Evolutionary conservation across 2,329 filamentous ascomycete genomes (phyloP).

Genomic region (Xylariaceae sp.): DNA sequence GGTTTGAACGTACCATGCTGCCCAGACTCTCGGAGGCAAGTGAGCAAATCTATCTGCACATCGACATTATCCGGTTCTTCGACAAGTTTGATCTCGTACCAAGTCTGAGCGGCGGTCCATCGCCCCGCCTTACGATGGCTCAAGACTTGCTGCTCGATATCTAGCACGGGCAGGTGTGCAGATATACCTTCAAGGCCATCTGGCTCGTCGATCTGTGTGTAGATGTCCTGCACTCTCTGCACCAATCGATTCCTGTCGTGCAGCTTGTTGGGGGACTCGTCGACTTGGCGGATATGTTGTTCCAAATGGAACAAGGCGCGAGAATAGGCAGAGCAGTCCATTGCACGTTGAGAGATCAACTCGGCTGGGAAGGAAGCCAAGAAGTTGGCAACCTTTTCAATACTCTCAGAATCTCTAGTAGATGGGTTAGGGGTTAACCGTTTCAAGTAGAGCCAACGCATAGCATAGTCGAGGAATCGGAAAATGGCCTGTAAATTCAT

Average conservation of each 20-base stretch:
- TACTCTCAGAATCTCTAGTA: constrained; percentile 44
- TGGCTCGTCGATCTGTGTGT: constrained; percentile 94
- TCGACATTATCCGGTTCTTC: constrained; percentile 72
- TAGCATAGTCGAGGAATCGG: constrained; percentile 82
- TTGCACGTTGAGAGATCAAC: constrained; percentile 70
- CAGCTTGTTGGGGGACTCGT: constrained; percentile 41
- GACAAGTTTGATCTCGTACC: constrained; percentile 89
- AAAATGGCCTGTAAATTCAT: constrained; percentile 68
- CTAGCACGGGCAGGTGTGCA: constrained; percentile 75
- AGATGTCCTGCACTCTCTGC: constrained; percentile 82
- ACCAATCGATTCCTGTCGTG: constrained; percentile 61
- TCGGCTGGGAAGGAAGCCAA: constrained; percentile 65
- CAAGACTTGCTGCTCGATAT: constrained; percentile 87
- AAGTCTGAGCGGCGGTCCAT: constrained; percentile 92
- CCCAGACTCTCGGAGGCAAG: constrained; percentile 89
- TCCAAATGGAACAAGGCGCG: constrained; percentile 93
- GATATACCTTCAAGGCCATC: constrained; percentile 95
- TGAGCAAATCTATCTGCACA: constrained; percentile 75
- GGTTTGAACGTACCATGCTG: constrained; percentile 66
- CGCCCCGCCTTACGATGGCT: constrained; percentile 89
- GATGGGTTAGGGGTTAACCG: constrained; percentile 36
- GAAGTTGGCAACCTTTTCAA: constrained; percentile 45
- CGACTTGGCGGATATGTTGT: constrained; percentile 64
- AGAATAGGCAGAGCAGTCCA: constrained; percentile 92
- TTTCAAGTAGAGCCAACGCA: constrained; percentile 81